These are phyloP conservation scores for Dryas alaskensis DNA, from an alignment of 306 rosid genomes.

Conservation along the genomic window DNA sequence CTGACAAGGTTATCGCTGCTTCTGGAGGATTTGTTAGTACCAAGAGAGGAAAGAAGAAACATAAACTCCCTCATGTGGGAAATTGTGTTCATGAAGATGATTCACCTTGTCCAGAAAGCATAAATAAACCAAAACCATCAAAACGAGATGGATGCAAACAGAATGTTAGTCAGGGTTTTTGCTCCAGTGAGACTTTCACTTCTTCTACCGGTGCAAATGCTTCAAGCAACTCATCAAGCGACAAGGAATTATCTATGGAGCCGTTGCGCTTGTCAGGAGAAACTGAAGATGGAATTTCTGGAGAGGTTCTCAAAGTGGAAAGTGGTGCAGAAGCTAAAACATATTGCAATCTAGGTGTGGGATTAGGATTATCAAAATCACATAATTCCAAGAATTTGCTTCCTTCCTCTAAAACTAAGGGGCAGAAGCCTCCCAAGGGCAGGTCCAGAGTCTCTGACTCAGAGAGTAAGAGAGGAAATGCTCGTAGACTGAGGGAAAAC, in stretches of 20 bases:
- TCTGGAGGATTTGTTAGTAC: conserved; percentile 32
- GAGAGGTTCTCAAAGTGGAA: conserved; percentile 37
- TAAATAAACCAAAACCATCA: conserved; percentile 46
- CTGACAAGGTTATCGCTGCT: conserved; percentile 49
- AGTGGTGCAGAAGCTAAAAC: conserved; percentile 37
- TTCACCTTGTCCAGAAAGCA: conserved; percentile 33
- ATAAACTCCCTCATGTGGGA: conserved; percentile 33
- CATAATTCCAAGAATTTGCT: conserved; percentile 33
- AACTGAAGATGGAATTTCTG: conserved; percentile 33
- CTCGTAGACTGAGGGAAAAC: conserved; percentile 45
- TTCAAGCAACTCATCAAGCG: conserved; percentile 39
- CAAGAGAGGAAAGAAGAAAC: conserved; percentile 59
- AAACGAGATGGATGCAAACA: conserved; percentile 49
- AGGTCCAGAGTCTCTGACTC: conserved; percentile 56
- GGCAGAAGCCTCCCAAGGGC: conserved; percentile 56
- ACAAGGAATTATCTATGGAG: conserved; percentile 40
- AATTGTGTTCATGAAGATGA: conserved; percentile 38
- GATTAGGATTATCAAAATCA: conserved; percentile 35
- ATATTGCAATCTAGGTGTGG: conserved; percentile 32
- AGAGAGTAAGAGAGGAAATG: conserved; percentile 40
- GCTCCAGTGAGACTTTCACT: conserved; percentile 40
- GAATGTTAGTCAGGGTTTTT: conserved; percentile 27
- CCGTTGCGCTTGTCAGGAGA: conserved; percentile 41
- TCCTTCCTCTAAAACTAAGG: conserved; percentile 45
- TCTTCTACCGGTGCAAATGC: conserved; percentile 38